phyloP scores from a whole-genome alignment of 139 green algal genomes.

The Edaphochlamys debaryana region DNA sequence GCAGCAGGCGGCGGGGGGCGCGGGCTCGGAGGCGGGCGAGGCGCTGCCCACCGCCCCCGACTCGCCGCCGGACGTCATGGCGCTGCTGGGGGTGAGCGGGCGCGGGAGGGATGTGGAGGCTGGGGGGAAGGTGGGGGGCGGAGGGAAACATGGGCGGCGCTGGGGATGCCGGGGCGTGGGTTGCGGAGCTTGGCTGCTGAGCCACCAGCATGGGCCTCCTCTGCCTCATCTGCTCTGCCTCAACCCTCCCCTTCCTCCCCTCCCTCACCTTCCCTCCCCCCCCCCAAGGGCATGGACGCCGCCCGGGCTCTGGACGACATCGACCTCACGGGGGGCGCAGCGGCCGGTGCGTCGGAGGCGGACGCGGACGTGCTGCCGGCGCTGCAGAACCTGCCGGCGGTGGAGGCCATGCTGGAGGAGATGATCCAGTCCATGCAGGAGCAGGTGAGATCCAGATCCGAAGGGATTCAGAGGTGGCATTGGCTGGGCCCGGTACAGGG shows the following conservation, averaged over 20 bases:
- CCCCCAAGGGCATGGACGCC: not conserved
- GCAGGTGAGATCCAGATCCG: not conserved
- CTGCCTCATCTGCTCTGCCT: too few species aligned
- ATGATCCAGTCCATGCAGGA: constrained; percentile 8
- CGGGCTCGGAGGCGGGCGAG: too few species aligned
- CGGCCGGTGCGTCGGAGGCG: not conserved
- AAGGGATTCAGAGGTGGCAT: too few species aligned
- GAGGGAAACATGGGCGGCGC: too few species aligned
- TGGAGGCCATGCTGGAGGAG: constrained; percentile 28
- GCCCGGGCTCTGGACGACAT: not conserved
- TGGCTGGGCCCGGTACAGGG: too few species aligned
- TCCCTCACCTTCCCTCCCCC: not conserved
- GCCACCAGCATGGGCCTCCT: too few species aligned
- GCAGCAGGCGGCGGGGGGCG: not conserved
- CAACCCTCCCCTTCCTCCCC: not conserved
- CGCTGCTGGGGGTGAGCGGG: not conserved
- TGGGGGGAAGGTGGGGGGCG: too few species aligned
- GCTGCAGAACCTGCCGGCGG: not conserved
- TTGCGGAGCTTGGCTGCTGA: too few species aligned
- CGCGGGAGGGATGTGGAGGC: too few species aligned
- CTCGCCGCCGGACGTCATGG: not conserved
- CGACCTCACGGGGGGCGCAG: not conserved
- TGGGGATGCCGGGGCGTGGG: too few species aligned
- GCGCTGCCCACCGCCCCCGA: not conserved
- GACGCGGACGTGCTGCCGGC: not conserved